Percentiles rank a stretch among this genome's conserved stretches.
phyloP scores from a whole-genome alignment of 2,329 filamentous ascomycete species.

The Dactylonectria estremocensis region DNA sequence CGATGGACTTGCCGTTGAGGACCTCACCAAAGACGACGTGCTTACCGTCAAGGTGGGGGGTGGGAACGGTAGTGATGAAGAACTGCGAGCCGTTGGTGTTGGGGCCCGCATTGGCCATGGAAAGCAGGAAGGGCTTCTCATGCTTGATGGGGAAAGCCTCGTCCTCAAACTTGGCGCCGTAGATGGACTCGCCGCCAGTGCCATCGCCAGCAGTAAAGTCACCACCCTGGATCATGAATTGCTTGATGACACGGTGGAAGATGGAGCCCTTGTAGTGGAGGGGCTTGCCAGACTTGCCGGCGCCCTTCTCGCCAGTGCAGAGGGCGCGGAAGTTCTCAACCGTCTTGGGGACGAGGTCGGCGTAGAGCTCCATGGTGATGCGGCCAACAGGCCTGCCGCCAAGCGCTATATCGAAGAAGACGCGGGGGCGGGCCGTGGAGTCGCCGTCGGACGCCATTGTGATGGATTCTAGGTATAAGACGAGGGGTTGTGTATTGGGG shows the following conservation, averaged over 20 bases:
- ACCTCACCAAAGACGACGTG: constrained; percentile 98
- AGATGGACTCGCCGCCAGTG: constrained; percentile 97
- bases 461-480: constrained; percentile 5
- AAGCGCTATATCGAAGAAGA: constrained; percentile 95
- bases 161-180: constrained; percentile 96
- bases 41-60: constrained; percentile 94
- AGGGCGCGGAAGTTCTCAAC: constrained; percentile 96
- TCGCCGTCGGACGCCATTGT: constrained; percentile 60
- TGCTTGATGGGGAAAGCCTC: constrained; percentile 96
- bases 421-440: constrained; percentile 76
- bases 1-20: constrained; percentile 89
- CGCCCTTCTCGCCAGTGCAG: constrained; percentile 95
- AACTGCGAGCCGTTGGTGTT: constrained; percentile 98
- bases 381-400: constrained; percentile 82
- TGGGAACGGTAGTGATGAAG: constrained; percentile 97
- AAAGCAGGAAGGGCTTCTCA: constrained; percentile 91
- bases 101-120: constrained; percentile 97
- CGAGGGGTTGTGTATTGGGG: neutral
- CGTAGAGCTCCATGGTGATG: constrained; percentile 87
- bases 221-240: constrained; percentile 96
- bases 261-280: constrained; percentile 93
- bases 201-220: constrained; percentile 97
- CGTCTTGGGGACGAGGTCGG: constrained; percentile 88
- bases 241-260: constrained; percentile 98
- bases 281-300: constrained; percentile 84